A percentile compares a stretch with the other conserved stretches of the same genome.
Conservation (phyloP, 2,329 filamentous ascomycete genomes). For the Aspergillus clavatus region DNA sequence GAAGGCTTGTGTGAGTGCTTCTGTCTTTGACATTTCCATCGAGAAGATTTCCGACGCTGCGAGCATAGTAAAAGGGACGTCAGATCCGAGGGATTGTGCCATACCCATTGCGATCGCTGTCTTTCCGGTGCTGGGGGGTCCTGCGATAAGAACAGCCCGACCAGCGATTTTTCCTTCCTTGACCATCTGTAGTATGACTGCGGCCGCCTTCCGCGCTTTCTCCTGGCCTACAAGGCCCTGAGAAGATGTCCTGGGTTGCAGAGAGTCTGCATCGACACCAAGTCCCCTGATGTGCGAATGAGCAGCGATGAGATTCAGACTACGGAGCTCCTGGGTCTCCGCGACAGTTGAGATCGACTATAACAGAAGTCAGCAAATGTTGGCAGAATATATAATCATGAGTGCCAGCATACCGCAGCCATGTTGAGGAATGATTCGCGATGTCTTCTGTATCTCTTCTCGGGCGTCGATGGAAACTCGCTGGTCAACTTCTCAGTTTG, state of each 20-base stretch:
- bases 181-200: conserved; percentile 96
- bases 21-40: conserved; percentile 98
- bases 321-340: conserved; percentile 92
- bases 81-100: conserved; percentile 88
- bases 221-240: conserved; percentile 95
- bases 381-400: not conserved
- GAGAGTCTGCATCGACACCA: conserved; percentile 83
- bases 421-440: conserved; percentile 20
- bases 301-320: conserved; percentile 94
- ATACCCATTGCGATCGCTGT: conserved; percentile 98
- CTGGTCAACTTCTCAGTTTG: not conserved
- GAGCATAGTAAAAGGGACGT: conserved; percentile 94
- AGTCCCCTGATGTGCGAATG: conserved; percentile 97
- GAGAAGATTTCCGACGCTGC: conserved; percentile 97
- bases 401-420: conserved; percentile 34
- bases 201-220: conserved; percentile 92
- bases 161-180: conserved; percentile 98
- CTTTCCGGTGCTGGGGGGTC: conserved; percentile 94
- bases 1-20: conserved; percentile 97
- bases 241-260: conserved; percentile 78
- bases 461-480: not conserved
- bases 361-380: conserved; percentile 10
- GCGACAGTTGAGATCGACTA: conserved; percentile 75
- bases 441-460: conserved; percentile 5
- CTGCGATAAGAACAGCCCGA: conserved; percentile 87